Conservation (phyloP, 116 monocot species). For the Zostera marina region DNA sequence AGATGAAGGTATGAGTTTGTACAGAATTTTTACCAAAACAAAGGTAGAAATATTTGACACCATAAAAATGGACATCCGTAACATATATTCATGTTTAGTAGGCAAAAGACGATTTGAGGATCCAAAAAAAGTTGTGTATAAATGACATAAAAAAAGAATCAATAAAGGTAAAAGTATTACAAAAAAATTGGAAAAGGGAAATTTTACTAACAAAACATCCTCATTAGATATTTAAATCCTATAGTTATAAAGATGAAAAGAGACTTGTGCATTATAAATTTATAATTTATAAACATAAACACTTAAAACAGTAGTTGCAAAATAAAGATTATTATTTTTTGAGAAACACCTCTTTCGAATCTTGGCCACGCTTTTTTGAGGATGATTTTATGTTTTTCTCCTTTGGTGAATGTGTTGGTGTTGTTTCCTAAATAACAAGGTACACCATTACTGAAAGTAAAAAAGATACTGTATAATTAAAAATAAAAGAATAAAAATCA, state of each 20-base stretch:
- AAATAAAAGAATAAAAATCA: neutral
- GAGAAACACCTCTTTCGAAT: slow-evolving; percentile 2
- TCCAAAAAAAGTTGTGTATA: too few species aligned
- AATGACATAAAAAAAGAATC: too few species aligned
- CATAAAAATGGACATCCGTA: too few species aligned
- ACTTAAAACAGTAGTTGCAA: neutral
- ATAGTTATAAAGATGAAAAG: too few species aligned
- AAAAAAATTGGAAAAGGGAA: too few species aligned
- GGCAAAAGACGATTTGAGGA: too few species aligned
- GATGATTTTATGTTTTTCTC: slow-evolving; percentile 3
- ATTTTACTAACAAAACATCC: too few species aligned
- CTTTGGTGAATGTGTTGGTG: slow-evolving; percentile 11
- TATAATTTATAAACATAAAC: too few species aligned
- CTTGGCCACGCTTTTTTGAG: slow-evolving; percentile 8
- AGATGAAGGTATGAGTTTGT: neutral
- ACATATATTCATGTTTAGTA: too few species aligned
- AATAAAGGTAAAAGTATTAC: too few species aligned
- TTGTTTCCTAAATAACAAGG: slow-evolving; percentile 11
- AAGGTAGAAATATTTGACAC: neutral
- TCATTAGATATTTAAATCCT: too few species aligned
- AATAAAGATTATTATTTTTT: neutral
- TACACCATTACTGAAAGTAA: neutral
- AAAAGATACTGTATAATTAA: neutral
- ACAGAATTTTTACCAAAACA: neutral
- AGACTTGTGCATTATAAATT: too few species aligned